phyloP scores from a whole-genome alignment of 78 protist genomes.

The Tieghemostelium lacteum region DNA sequence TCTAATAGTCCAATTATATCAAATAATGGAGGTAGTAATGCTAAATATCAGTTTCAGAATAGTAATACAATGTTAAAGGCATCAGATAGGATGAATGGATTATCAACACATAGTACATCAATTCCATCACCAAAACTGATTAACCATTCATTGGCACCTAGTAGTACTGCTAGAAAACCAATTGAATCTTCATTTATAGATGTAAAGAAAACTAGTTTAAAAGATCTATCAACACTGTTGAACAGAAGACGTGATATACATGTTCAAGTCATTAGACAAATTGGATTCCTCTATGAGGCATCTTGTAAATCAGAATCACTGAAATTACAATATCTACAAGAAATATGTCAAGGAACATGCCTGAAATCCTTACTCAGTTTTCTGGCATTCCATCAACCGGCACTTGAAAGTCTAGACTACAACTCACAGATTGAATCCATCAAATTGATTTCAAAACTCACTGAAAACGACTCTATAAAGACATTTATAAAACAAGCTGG shows the following conservation, averaged over 20 bases:
- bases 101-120: no score
- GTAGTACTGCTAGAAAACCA: background rate
- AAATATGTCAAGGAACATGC: slow-evolving; percentile 43
- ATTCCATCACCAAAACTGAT: background rate
- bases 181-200: slow-evolving; percentile 38
- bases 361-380: slow-evolving; percentile 27
- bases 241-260: slow-evolving; percentile 62
- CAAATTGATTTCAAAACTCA: slow-evolving; percentile 17
- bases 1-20: background rate
- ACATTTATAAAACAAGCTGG: slow-evolving; percentile 59
- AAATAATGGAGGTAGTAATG: background rate
- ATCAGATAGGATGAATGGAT: background rate
- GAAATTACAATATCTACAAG: slow-evolving; percentile 10
- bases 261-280: slow-evolving; percentile 50
- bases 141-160: background rate
- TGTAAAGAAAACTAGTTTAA: slow-evolving; percentile 22
- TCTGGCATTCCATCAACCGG: slow-evolving; percentile 17
- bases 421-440: slow-evolving; percentile 47
- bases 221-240: slow-evolving; percentile 27
- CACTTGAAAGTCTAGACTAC: slow-evolving; percentile 6
- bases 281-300: slow-evolving; percentile 5
- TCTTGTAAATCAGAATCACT: background rate
- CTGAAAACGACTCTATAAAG: slow-evolving; percentile 65
- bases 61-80: background rate
- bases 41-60: background rate